Evolutionary conservation across 1,284 basidiomycete genomes (phyloP).

Genomic region (Baeospora myosura): DNA sequence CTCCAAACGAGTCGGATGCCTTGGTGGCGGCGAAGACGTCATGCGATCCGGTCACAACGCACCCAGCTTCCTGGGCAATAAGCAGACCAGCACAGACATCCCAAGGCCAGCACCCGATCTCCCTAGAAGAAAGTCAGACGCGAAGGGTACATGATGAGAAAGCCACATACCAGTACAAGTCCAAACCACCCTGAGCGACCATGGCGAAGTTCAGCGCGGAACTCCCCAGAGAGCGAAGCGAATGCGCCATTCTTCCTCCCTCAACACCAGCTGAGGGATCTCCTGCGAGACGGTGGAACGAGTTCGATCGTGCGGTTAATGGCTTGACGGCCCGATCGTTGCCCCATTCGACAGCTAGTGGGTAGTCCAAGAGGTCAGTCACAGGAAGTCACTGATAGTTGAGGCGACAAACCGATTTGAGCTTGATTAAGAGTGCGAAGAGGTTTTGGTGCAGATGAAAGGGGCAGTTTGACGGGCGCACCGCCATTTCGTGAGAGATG

Average conservation of each 20-base stretch:
- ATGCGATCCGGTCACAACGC: constrained; percentile 68
- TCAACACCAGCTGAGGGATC: constrained; percentile 56
- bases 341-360: constrained; percentile 83
- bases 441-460: constrained; percentile 54
- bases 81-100: constrained; percentile 90
- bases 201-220: constrained; percentile 80
- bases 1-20: constrained; percentile 33
- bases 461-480: constrained; percentile 63
- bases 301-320: constrained; percentile 60
- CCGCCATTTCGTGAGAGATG: constrained; percentile 56
- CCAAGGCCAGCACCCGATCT: constrained; percentile 93
- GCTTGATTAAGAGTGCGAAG: constrained; percentile 75
- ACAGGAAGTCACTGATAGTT: constrained; percentile 2
- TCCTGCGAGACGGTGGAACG: constrained; percentile 74
- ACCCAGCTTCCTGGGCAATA: constrained; percentile 87
- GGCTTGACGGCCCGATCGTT: constrained; percentile 63
- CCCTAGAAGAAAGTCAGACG: constrained; percentile 49
- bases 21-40: constrained; percentile 35
- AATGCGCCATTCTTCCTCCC: constrained; percentile 84
- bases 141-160: neutral
- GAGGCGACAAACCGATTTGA: constrained; percentile 47
- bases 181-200: constrained; percentile 80
- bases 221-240: constrained; percentile 76
- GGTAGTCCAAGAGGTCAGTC: neutral
- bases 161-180: constrained; percentile 68